Conservation (phyloP, 2,329 filamentous ascomycete species). For the Setomelanomma holmii region DNA sequence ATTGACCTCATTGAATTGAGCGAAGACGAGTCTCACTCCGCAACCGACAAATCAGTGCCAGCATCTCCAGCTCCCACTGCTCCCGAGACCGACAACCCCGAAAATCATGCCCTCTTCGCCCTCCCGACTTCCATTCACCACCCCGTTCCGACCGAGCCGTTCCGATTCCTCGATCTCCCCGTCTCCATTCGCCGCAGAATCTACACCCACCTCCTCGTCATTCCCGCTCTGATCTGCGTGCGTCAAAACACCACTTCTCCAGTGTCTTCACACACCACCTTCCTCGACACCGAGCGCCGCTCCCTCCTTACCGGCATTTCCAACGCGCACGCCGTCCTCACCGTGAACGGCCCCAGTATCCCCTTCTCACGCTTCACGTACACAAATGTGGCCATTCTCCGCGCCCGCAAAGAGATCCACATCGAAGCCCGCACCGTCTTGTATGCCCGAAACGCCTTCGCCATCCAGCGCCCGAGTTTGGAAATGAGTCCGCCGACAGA, state of each 20-base stretch:
- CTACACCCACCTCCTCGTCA: conserved; percentile 29
- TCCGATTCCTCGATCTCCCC: conserved; percentile 32
- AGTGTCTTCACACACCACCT: conserved; percentile 19
- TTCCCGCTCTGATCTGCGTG: conserved; percentile 33
- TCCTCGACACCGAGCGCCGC: conserved; percentile 24
- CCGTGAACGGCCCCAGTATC: conserved; percentile 20
- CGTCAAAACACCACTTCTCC: conserved; percentile 28
- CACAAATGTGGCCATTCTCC: conserved; percentile 40
- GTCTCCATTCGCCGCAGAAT: conserved; percentile 24
- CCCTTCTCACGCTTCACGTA: conserved; percentile 20
- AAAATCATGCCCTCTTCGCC: conserved; percentile 3
- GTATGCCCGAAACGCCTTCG: conserved; percentile 51
- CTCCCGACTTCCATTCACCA: not conserved
- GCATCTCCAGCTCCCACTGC: not conserved
- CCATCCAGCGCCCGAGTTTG: conserved; percentile 25
- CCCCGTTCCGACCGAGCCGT: not conserved
- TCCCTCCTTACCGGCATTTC: conserved; percentile 33
- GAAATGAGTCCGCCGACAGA: conserved; percentile 29
- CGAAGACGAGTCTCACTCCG: not conserved
- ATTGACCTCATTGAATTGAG: conserved; percentile 5
- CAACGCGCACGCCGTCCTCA: conserved; percentile 23
- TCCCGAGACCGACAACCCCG: not conserved
- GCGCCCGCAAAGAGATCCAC: conserved; percentile 47
- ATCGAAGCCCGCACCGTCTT: conserved; percentile 51
- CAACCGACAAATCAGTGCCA: not conserved